A percentile compares a stretch with the other conserved stretches of the same genome.
These are phyloP conservation scores for Barnettozyma pratensis DNA, from an alignment of 805 yeast species.

Conservation along the genomic window DNA sequence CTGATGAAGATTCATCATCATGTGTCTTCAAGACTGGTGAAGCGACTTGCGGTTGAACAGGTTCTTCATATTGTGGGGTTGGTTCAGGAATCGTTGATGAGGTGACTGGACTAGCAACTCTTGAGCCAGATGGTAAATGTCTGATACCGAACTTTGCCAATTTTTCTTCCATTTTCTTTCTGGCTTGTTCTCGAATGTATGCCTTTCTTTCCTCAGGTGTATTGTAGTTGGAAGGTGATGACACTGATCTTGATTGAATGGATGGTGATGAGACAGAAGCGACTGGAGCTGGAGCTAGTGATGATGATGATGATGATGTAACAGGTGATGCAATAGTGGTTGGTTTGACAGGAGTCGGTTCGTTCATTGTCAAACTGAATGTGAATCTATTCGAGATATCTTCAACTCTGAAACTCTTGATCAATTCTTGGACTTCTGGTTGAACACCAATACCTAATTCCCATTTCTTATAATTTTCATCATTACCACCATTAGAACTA, in stretches of 20 bases:
- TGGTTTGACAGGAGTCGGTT: constrained; percentile 6
- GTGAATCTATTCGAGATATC: constrained; percentile 17
- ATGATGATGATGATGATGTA: constrained; percentile 5
- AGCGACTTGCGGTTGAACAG: constrained; percentile 23
- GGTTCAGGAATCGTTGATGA: constrained; percentile 22
- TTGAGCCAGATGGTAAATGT: constrained; percentile 8
- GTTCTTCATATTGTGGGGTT: constrained; percentile 25
- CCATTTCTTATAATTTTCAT: constrained; percentile 53
- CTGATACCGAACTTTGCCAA: constrained; percentile 56
- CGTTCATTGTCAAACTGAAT: constrained; percentile 6
- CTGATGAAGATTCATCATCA: constrained; percentile 14
- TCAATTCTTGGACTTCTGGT: constrained; percentile 33
- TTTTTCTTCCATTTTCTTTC: constrained; percentile 75
- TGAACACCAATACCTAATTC: constrained; percentile 77
- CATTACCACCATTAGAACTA: constrained; percentile 6
- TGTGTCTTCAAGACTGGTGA: constrained; percentile 4
- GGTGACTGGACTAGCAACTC: not conserved
- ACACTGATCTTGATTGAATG: constrained; percentile 14
- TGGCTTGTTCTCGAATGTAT: constrained; percentile 74
- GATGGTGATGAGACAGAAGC: constrained; percentile 3
- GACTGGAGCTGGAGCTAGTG: not conserved
- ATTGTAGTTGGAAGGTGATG: constrained; percentile 20
- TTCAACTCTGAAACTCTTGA: constrained; percentile 17
- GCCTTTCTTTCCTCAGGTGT: constrained; percentile 68
- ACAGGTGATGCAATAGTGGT: constrained; percentile 2